Base-by-base conservation (phyloP, 1,139 yeast genomes). In the Suhomyces guaymorum region DNA sequence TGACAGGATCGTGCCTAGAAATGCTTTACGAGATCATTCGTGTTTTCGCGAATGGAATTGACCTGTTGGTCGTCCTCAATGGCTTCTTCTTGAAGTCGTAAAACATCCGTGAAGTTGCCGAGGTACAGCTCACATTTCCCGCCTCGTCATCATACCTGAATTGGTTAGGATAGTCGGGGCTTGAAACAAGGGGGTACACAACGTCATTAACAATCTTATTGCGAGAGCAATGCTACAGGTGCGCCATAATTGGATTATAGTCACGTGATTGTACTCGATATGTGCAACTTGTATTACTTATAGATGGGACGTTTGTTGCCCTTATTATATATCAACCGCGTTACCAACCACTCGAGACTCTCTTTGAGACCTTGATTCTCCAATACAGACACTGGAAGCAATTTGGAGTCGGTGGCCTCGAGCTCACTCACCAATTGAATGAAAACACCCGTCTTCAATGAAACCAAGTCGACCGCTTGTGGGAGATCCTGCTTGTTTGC, bases 401-500 rank as follows among this genome's bases (percentile, higher is more conserved):
- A 89, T 40, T 95, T 75, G 46, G 89, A 80, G 56, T 92, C 97
- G 22, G 96, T 77, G 0, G 97, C 97, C 49, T 87, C 87, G 54
- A 92, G 65, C 51, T 82, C 71, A 76, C 70, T 85, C 77, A 40
- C 97, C 83, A 54, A 84, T 75, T 58, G 81, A 68, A 69, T 90
- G 78, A 73, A 92, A 71, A 52, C 90, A 61, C 74, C 94, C 73
- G 71, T 90, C 79, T 57, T 92, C 73, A 63, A 84, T 80, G 64
- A 78, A 76, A 48, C 96, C 63, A 90, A 69, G 48, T 88, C 84
- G 34, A 82, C 89, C 14, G 75, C 75, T 35, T 70, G 70, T 30
- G 87, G 89, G 38, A 85, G 68, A 60, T 92, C 98, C 64, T 89
- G 97, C 59, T 92, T 92, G 59, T 92, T 92, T 7, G 97, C 97